Evolutionary conservation across 345 rosid species (phyloP), one percentile per base, ranked within the genome.

Genomic region (Rhodomyrtus tomentosa): DNA sequence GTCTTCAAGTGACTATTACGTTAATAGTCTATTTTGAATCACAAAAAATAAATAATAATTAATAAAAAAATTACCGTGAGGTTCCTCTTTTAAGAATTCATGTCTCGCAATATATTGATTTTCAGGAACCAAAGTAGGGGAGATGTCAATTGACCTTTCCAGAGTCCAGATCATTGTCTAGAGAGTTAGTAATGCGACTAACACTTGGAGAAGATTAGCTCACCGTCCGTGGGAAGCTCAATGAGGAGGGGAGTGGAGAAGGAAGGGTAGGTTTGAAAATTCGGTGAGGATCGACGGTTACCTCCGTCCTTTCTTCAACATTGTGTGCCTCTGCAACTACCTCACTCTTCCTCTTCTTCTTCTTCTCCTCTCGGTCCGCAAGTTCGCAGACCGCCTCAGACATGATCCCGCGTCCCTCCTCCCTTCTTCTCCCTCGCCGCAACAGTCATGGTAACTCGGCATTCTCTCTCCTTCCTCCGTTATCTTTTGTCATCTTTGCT

Each of bases 81-180:
- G 10, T 45, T 45, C 10, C 8, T 45, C 8, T 45, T 45, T 42
- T 4, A 45, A 7, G 49, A 45, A 45, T 45, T 45, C 9, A 1
- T 45, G 0, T 1, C 10, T 8, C 2, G 9, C 4, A 45, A 8
- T 2, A 1, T 45, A 45, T n/a, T n/a, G n/a, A n/a, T n/a, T n/a
- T n/a, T 49, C 14, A 11, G 4, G 13, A 49, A 49, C 4, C 12
- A 49, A 49, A 49, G 50, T 11, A 49, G 50, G 50, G 50, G 50
- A 49, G 50, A 11, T 10, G 50, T 49, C 14, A 10, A 49, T 62
- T 15, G 40, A 62, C 74, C 74, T 15, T 29, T 62, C 21, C 7
- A 62, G 15, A 10, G 40, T 3, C 10, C 74, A 29, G 29, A 7
- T 27, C 3, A 7, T 4, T 62, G 22, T 3, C 40, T 62, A 62